Evolutionary conservation across 805 yeast species (phyloP).

Genomic region (Kuraishia piskuri): DNA sequence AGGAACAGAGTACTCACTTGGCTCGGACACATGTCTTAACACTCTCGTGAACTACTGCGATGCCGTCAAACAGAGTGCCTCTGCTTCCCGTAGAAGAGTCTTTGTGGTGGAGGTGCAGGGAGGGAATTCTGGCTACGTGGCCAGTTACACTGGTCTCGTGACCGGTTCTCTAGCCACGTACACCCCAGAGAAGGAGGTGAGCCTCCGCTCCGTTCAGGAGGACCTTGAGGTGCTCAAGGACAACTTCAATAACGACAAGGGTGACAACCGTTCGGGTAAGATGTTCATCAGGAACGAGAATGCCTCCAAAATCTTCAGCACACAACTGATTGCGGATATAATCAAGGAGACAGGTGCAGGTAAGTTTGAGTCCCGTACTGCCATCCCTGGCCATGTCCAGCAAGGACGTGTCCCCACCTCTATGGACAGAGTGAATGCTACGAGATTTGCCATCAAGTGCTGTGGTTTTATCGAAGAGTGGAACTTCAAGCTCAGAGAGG

Average conservation of each 20-base stretch:
- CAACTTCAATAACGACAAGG: slow-evolving; percentile 52
- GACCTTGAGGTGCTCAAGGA: slow-evolving; percentile 57
- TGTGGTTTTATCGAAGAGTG: slow-evolving; percentile 55
- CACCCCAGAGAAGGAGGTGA: slow-evolving; percentile 66
- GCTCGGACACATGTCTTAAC: slow-evolving; percentile 70
- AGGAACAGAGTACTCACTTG: slow-evolving; percentile 72
- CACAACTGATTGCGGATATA: slow-evolving; percentile 65
- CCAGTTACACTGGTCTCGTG: slow-evolving; percentile 58
- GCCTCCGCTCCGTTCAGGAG: slow-evolving; percentile 49
- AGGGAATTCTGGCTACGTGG: slow-evolving; percentile 75
- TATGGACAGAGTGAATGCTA: slow-evolving; percentile 69
- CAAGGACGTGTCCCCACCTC: slow-evolving; percentile 77
- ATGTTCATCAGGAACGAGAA: slow-evolving; percentile 58
- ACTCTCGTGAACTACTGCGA: slow-evolving; percentile 67
- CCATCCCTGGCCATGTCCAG: slow-evolving; percentile 82
- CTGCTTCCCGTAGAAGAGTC: slow-evolving; percentile 69
- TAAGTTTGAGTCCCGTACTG: slow-evolving; percentile 68
- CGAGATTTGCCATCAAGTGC: slow-evolving; percentile 62
- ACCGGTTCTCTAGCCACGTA: slow-evolving; percentile 71
- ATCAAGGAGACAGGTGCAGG: slow-evolving; percentile 55
- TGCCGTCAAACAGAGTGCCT: slow-evolving; percentile 70
- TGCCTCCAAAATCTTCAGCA: slow-evolving; percentile 58
- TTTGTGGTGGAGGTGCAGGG: slow-evolving; percentile 83
- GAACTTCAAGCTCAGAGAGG: not conserved
- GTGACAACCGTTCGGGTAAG: slow-evolving; percentile 62